Evolutionary conservation across 2,329 filamentous ascomycete genomes (phyloP), one percentile per base, ranked within the genome.

Genomic region (Penicillium sp.): DNA sequence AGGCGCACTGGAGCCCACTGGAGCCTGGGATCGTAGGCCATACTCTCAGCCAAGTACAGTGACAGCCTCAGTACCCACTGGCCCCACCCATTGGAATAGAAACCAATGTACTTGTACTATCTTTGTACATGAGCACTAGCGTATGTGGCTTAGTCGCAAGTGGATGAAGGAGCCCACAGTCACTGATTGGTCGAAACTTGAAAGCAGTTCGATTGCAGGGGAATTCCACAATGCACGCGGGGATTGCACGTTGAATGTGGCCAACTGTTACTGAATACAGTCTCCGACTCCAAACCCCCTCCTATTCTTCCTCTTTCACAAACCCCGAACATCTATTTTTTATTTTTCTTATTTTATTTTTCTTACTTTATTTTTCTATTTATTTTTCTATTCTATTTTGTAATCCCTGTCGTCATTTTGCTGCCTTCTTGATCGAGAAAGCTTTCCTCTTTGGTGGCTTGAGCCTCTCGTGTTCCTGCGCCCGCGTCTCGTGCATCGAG

Each of bases 401-500:
- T n/a, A 3, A 27, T 29, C 44, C 23, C n/a, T 11, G 37, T 43
- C 27, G 27, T 33, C 48, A 42, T 43, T n/a, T 9, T 40, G n/a
- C 20, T 27, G 15, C 31, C 15, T 25, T 12, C 37, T 40, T 3
- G 18, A 40, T 40, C 11, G 8, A 40, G 37, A 5, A 40, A 12
- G 9, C 18, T 40, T 40, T 22, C 37, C 37, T 27, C 23, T 29
- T 23, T 22, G 56, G 62, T 65, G 61, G 62, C 62, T 63, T 59
- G 42, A 58, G 47, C 50, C 50, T 47, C 58, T 64, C 62, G 60
- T 63, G 60, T 63, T 60, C 60, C 55, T 60, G 60, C 52, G 51
- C 55, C 42, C 48, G 53, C 48, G 61, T 58, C 61, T 59, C 55
- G 58, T 63, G 60, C 53, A 5, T 50, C 35, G 31, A 31, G 54